Conservation (phyloP, 176 grass and related monocot genomes). For the Zea mays region DNA sequence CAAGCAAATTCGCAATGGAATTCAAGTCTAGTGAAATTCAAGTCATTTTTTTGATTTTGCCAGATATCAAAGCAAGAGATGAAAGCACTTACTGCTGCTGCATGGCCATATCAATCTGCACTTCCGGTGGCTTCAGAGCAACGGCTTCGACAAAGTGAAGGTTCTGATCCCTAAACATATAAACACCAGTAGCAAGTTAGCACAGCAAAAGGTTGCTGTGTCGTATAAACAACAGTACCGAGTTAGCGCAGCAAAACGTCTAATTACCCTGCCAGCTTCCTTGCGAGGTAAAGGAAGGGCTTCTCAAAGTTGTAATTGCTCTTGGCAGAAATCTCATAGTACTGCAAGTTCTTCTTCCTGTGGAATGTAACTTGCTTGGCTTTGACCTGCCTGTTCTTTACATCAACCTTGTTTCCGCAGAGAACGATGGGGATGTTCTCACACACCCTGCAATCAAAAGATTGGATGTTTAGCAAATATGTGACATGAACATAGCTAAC, state of each 20-base stretch:
- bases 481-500: neutral
- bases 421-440: conserved; percentile 77
- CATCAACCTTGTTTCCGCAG: conserved; percentile 83
- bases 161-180: conserved; percentile 39
- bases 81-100: conserved; percentile 61
- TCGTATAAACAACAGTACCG: neutral
- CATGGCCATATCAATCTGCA: conserved; percentile 64
- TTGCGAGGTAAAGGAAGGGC: conserved; percentile 70
- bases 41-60: neutral
- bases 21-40: neutral
- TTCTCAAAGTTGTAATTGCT: conserved; percentile 88
- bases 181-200: conserved; percentile 15
- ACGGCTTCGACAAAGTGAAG: conserved; percentile 75
- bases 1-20: neutral
- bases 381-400: conserved; percentile 73
- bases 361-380: conserved; percentile 78
- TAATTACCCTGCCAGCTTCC: conserved; percentile 63
- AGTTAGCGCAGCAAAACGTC: neutral
- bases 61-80: neutral
- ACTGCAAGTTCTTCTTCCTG: conserved; percentile 80
- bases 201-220: neutral
- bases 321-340: conserved; percentile 83
- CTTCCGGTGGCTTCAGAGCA: conserved; percentile 71
- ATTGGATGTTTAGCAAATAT: neutral
- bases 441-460: conserved; percentile 47